Evolutionary conservation across 768 basidiomycete species (phyloP).

Genomic region (Lactarius akahatsu): DNA sequence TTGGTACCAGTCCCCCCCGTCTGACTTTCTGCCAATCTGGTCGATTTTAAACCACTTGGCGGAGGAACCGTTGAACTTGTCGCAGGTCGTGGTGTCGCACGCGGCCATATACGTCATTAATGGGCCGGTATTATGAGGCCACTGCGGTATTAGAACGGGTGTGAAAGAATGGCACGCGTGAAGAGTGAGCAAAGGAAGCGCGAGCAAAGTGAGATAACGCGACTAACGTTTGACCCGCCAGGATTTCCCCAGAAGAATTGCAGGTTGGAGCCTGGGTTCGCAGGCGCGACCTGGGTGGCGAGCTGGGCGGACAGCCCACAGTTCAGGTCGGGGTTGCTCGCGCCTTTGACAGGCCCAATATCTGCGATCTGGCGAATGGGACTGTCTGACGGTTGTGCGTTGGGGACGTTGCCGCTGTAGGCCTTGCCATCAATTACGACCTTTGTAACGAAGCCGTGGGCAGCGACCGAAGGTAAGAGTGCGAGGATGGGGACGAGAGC

Average conservation of each 20-base stretch:
- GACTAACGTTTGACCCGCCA: slow-evolving; percentile 35
- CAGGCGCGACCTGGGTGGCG: slow-evolving; percentile 49
- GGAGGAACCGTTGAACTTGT: slow-evolving; percentile 54
- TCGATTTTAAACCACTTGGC: slow-evolving; percentile 73
- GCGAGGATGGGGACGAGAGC: slow-evolving; percentile 31
- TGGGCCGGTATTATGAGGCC: slow-evolving; percentile 65
- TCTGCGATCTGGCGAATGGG: slow-evolving; percentile 43
- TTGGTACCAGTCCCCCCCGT: slow-evolving; percentile 36
- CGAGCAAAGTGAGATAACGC: background rate
- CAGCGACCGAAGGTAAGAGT: slow-evolving; percentile 19
- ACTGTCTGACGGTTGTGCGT: slow-evolving; percentile 17
- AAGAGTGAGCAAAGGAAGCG: background rate
- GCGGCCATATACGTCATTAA: slow-evolving; percentile 72
- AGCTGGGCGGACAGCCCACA: slow-evolving; percentile 55
- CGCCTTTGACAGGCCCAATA: slow-evolving; percentile 50
- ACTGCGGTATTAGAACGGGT: slow-evolving; percentile 33
- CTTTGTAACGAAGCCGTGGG: slow-evolving; percentile 23
- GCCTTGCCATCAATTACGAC: slow-evolving; percentile 26
- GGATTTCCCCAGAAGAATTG: slow-evolving; percentile 54
- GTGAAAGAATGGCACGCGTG: background rate
- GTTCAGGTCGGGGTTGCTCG: slow-evolving; percentile 50
- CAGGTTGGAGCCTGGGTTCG: slow-evolving; percentile 56
- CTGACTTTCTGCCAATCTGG: slow-evolving; percentile 33
- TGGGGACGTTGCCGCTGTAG: slow-evolving; percentile 26
- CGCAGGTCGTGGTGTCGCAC: slow-evolving; percentile 56